These are phyloP conservation scores for Plasmodium vivax DNA, from an alignment of 169 alveolate genomes.

Conservation along the genomic window DNA sequence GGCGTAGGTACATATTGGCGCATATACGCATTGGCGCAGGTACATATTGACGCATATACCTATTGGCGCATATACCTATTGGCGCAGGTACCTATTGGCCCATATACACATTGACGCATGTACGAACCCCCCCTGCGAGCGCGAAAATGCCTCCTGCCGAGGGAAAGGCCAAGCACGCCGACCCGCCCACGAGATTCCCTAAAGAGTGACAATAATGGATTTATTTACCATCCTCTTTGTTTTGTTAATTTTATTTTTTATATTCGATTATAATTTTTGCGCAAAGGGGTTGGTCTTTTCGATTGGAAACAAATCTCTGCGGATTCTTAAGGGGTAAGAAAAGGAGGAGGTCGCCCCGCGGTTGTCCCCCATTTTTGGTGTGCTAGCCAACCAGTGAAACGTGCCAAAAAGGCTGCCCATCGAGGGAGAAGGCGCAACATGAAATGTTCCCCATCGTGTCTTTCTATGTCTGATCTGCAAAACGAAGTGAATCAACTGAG, in stretches of 20 bases:
- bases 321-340: constrained; percentile 35
- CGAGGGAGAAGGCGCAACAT: neutral
- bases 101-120: neutral
- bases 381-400: neutral
- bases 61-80: neutral
- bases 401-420: neutral
- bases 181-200: neutral
- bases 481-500: neutral
- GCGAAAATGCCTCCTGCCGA: neutral
- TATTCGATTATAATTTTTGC: constrained; percentile 55
- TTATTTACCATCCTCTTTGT: constrained; percentile 13
- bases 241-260: constrained; percentile 8
- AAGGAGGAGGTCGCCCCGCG: neutral
- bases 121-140: neutral
- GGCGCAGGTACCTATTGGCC: neutral
- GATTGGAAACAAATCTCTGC: constrained; percentile 36
- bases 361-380: neutral
- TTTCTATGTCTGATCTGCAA: neutral
- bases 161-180: neutral
- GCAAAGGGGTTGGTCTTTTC: constrained; percentile 52
- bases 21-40: neutral
- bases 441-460: neutral
- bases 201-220: constrained; percentile 23
- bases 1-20: neutral
- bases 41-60: neutral